Base-by-base conservation (phyloP, 371 early-diverging fungal species). In the Quaeritorhiza haematococci region DNA sequence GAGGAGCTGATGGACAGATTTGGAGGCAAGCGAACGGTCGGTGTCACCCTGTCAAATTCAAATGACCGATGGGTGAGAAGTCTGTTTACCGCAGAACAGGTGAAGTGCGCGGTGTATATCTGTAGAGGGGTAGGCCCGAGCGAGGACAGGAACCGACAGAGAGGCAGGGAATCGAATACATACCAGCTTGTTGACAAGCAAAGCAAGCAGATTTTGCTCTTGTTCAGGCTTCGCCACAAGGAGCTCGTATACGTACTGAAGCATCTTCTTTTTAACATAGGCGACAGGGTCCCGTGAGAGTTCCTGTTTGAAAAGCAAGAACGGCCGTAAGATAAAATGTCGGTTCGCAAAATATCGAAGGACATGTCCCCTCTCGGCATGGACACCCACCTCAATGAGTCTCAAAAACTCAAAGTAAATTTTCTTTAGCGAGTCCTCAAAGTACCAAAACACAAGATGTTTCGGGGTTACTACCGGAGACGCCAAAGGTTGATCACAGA, bases 401-500 rank as follows among this genome's bases (percentile, higher is more conserved):
- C 85, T 81, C 49, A 97, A 76, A 61, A 93, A 85, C 33, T 93
- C 89, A 67, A 89, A 93, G 72, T 90, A 94, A 4, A 76, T 67
- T 61, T 87, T 88, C 71, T 97, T 97, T 55, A 97, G 70, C 58
- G 80, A 78, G 73, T 96, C 95, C 76, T 97, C 98, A 76, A 89
- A 96, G 41, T 78, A 81, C 94, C 94, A 97, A 49, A 89, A 45
- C 3, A 93, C 69, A 59, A 92, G 74, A 67, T 93, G 92, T 56
- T 76, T 67, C 33, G 78, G 73, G 19, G 79, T 78, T 3, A 87
- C 85, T 26, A 80, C 72, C 21, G 74, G 62, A 24, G 82, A 55
- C 1, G 62, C 24, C 15, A 67, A 38, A 30, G 90, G 91, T 67
- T 88, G 90, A 67, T 96, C 96, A 27, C 83, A 77, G 74, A 96